These are phyloP conservation scores for Starmerella stellata DNA, from an alignment of 805 yeast species.

Conservation along the genomic window DNA sequence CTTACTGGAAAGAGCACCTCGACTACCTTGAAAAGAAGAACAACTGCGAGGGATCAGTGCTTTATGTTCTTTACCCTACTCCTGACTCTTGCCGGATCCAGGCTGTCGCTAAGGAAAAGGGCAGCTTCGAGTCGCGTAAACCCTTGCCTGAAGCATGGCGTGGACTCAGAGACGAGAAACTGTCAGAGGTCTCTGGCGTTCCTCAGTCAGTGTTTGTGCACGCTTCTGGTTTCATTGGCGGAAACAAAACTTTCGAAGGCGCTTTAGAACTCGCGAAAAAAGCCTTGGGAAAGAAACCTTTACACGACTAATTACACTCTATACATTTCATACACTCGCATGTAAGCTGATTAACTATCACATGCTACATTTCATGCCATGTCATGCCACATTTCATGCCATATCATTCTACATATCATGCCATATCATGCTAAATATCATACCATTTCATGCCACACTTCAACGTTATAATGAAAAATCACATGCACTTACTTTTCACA, in stretches of 20 bases:
- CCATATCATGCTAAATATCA: too few species aligned
- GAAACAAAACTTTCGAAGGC: slow-evolving; percentile 63
- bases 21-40: slow-evolving; percentile 35
- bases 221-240: slow-evolving; percentile 93
- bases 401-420: too few species aligned
- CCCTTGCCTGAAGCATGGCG: slow-evolving; percentile 84
- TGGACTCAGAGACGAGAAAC: slow-evolving; percentile 80
- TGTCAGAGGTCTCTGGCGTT: slow-evolving; percentile 59
- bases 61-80: slow-evolving; percentile 69
- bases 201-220: slow-evolving; percentile 81
- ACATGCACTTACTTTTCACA: too few species aligned
- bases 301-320: too few species aligned
- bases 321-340: too few species aligned
- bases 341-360: too few species aligned
- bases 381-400: too few species aligned
- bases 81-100: slow-evolving; percentile 68
- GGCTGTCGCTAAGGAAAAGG: slow-evolving; percentile 66
- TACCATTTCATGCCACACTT: too few species aligned
- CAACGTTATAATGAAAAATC: too few species aligned
- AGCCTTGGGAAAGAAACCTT: slow-evolving; percentile 12
- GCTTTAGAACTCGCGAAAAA: slow-evolving; percentile 54
- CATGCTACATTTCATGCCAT: too few species aligned
- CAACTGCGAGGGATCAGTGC: slow-evolving; percentile 29
- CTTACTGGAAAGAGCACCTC: slow-evolving; percentile 93
- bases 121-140: slow-evolving; percentile 68